Percentiles rank a stretch among this genome's conserved stretches.
phyloP scores from a whole-genome alignment of 2,329 filamentous ascomycete genomes.

The Aspergillus puulaauensis region DNA sequence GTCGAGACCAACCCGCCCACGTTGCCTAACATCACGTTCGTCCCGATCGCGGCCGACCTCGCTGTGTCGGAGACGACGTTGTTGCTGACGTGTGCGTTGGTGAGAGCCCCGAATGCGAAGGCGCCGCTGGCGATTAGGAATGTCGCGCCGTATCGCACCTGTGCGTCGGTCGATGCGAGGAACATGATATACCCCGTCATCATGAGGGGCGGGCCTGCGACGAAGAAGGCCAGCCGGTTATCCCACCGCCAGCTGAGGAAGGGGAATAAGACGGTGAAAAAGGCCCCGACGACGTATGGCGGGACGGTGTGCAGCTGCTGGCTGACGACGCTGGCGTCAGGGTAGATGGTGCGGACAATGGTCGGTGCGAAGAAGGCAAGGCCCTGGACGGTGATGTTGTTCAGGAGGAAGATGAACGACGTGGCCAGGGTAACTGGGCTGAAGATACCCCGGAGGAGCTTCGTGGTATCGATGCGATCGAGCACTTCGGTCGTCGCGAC shows the following conservation, averaged over 20 bases:
- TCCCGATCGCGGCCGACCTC: conserved; percentile 64
- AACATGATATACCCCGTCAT: conserved; percentile 73
- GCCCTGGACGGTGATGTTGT: conserved; percentile 71
- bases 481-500: conserved; percentile 62
- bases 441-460: conserved; percentile 62
- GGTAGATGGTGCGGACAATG: conserved; percentile 69
- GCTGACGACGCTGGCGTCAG: conserved; percentile 54
- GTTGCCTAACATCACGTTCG: conserved; percentile 71
- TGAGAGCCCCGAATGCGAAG: conserved; percentile 64
- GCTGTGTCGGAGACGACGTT: conserved; percentile 73
- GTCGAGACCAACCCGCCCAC: conserved; percentile 67
- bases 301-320: conserved; percentile 72
- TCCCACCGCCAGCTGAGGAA: conserved; percentile 63
- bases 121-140: conserved; percentile 67
- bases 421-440: conserved; percentile 62
- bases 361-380: conserved; percentile 70
- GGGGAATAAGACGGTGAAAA: conserved; percentile 64
- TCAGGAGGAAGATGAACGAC: conserved; percentile 60
- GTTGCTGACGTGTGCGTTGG: conserved; percentile 66
- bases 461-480: conserved; percentile 61
- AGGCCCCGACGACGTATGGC: conserved; percentile 66
- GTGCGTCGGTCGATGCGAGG: conserved; percentile 53
- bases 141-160: conserved; percentile 66
- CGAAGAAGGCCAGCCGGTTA: conserved; percentile 60
- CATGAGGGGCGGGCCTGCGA: conserved; percentile 60